phyloP scores from a whole-genome alignment of 495 filamentous ascomycete species.

The Neurospora sp. region DNA sequence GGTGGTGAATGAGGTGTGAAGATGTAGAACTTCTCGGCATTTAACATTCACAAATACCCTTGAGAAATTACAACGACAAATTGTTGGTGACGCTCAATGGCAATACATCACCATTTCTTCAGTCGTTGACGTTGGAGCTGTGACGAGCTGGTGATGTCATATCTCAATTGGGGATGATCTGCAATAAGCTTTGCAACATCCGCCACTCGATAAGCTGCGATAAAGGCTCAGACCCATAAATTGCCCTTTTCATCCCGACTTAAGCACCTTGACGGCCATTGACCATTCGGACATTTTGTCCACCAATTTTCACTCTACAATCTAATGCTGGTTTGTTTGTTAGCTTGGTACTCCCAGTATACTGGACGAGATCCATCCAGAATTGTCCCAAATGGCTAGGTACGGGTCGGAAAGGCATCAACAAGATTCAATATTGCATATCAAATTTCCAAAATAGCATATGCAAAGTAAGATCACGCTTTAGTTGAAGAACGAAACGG shows the following conservation, averaged over 20 bases:
- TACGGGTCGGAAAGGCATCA: no score
- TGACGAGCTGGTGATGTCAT: neutral
- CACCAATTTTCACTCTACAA: neutral
- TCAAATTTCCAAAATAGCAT: no score
- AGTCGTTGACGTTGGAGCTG: neutral
- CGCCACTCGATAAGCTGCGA: neutral
- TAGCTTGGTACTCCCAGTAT: no score
- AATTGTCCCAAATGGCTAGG: no score
- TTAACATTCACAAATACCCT: neutral
- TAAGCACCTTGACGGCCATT: neutral
- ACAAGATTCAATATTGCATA: no score
- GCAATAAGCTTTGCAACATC: neutral
- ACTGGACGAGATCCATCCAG: no score
- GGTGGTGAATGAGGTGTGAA: neutral
- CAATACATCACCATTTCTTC: neutral
- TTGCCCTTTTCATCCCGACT: neutral
- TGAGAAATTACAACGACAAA: neutral
- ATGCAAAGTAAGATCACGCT: no score
- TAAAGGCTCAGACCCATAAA: neutral
- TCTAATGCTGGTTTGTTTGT: no score
- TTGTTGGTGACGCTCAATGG: neutral
- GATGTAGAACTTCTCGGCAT: neutral
- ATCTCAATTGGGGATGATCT: neutral
- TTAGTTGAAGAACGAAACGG: no score
- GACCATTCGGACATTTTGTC: neutral